Base-by-base conservation (phyloP, 2,329 filamentous ascomycete genomes). In the Penicillium sp. region DNA sequence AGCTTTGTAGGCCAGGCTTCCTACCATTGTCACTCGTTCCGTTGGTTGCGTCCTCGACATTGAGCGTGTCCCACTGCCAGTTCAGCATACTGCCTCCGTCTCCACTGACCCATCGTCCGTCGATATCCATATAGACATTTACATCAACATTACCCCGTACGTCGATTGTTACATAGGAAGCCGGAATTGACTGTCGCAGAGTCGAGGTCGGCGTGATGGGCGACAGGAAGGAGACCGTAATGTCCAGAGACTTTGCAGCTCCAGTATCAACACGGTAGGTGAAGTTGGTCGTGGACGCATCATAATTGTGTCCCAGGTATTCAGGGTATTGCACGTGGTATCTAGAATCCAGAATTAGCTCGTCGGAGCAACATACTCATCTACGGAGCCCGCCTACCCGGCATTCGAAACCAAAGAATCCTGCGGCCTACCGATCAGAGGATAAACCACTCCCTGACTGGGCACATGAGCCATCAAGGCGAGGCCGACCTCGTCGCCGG, bases 191-290 rank as follows among this genome's bases (percentile, higher is more conserved):
- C 78, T 94, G 90, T 63, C 90, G 84, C 67, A 93, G 79, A 47
- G 90, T 93, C 56, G 90, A 93, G 1, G 89, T 90, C 1, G 90
- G 90, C 0, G 90, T 94, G 51, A 95, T 89, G 3, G 90, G 90
- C 7, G 90, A 93, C 52, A 93, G 79, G 63, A 85, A 89, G 9
- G 87, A 89, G 35, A 89, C 73, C 2, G 81, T 82, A 54, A 89
- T 78, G 57, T 87, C 81, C 35, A 83, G 72, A 18, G 80, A 75
- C 9, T 69, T 68, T 7, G 69, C 61, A 10, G 66, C 61, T 2
- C 79, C 74, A 4, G 81, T 75, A 7, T 82, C 82, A 57, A 90
- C 82, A 1, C 74, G 73, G 70, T 89, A 90, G 39, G 87, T 88
- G 54, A 90, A 77, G 69, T 90, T 90, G 39, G 87, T 90, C 3